phyloP scores from a whole-genome alignment of 2,329 filamentous ascomycete species.

The Trichoderma guizhouense region DNA sequence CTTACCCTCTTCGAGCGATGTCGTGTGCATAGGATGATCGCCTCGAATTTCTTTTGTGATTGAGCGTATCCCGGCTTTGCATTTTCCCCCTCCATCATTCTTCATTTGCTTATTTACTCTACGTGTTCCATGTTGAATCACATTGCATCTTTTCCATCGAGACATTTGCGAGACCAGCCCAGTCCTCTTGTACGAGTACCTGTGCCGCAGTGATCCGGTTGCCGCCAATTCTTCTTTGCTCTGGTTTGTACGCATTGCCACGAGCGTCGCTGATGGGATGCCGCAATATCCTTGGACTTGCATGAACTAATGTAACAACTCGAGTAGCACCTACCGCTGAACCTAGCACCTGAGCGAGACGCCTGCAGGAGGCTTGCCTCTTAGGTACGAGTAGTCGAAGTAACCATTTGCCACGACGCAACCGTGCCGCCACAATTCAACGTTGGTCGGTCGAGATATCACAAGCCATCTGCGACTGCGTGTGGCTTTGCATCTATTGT shows the following conservation, averaged over 20 bases:
- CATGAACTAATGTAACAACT: constrained; percentile 18
- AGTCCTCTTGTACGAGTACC: background rate
- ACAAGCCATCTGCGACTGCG: background rate
- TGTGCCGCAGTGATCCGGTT: background rate
- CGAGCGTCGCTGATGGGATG: constrained; percentile 4
- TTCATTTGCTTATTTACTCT: constrained; percentile 10
- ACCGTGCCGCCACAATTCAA: constrained; percentile 1
- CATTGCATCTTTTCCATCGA: background rate
- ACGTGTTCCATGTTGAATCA: background rate
- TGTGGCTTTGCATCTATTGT: background rate
- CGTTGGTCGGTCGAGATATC: background rate
- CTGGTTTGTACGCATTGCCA: constrained; percentile 4
- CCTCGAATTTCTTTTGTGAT: constrained; percentile 1
- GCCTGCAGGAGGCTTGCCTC: constrained; percentile 10
- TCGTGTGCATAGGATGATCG: constrained; percentile 12
- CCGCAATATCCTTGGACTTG: constrained; percentile 15
- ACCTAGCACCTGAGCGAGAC: constrained; percentile 5
- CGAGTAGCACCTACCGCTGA: constrained; percentile 4
- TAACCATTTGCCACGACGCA: constrained; percentile 5
- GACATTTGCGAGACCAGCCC: background rate
- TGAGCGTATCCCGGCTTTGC: constrained; percentile 2
- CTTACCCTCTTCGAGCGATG: background rate
- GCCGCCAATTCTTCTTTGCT: background rate
- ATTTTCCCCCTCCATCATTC: background rate
- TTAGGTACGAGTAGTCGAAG: constrained; percentile 1